phyloP scores from a whole-genome alignment of 352 stramenopile species.

The Phytophthora quininea region DNA sequence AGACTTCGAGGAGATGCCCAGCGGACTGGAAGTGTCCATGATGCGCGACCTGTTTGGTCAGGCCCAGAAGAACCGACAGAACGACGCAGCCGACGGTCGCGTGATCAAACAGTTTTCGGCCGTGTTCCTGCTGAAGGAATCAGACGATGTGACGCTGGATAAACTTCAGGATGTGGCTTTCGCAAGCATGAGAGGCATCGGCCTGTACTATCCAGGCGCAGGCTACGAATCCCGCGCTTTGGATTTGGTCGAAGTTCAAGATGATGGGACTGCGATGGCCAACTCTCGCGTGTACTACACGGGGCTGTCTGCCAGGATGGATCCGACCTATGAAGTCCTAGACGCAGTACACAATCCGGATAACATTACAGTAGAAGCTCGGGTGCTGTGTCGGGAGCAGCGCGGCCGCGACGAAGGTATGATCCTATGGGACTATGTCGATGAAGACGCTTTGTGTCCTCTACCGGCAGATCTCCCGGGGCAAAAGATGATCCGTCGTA shows the following conservation, averaged over 20 bases:
- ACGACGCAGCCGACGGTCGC: slow-evolving; percentile 42
- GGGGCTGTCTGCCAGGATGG: slow-evolving; percentile 51
- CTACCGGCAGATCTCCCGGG: slow-evolving; percentile 16
- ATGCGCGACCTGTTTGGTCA: slow-evolving; percentile 42
- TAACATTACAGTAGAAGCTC: slow-evolving; percentile 62
- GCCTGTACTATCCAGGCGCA: slow-evolving; percentile 60
- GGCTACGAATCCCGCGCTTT: slow-evolving; percentile 42
- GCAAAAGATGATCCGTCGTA: slow-evolving; percentile 40
- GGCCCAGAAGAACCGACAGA: slow-evolving; percentile 13
- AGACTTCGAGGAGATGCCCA: slow-evolving; percentile 30
- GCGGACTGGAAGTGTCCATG: slow-evolving; percentile 26
- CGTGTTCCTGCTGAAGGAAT: slow-evolving; percentile 66
- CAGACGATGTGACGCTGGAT: slow-evolving; percentile 39
- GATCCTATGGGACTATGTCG: slow-evolving; percentile 73
- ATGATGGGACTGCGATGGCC: slow-evolving; percentile 22
- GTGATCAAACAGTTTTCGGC: slow-evolving; percentile 75
- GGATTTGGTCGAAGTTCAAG: slow-evolving; percentile 37
- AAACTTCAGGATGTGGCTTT: slow-evolving; percentile 48
- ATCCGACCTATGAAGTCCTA: slow-evolving; percentile 30
- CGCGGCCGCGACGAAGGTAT: slow-evolving; percentile 35
- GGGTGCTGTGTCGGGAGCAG: slow-evolving; percentile 57
- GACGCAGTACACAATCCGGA: slow-evolving; percentile 32
- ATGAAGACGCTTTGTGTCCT: slow-evolving; percentile 63
- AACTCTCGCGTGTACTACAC: slow-evolving; percentile 59
- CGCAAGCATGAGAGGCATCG: slow-evolving; percentile 53